These are phyloP conservation scores for Boletus rex-veris DNA, from an alignment of 768 basidiomycete species.

Conservation along the genomic window DNA sequence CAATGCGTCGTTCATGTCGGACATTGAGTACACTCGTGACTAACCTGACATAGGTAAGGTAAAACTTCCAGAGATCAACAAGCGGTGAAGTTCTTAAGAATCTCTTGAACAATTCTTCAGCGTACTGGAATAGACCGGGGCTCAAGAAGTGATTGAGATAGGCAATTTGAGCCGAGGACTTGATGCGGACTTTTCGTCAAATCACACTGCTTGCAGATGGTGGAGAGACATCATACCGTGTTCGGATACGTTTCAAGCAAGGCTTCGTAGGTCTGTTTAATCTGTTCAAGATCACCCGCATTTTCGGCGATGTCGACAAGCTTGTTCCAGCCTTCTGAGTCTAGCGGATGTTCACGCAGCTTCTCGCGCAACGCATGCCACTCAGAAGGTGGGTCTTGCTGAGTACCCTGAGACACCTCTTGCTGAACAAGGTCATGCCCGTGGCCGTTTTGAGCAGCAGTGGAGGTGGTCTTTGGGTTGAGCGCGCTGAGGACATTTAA, in stretches of 20 bases:
- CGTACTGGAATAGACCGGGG: conserved; percentile 64
- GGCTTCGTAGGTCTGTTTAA: conserved; percentile 78
- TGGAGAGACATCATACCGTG: conserved; percentile 60
- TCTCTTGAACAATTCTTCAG: conserved; percentile 84
- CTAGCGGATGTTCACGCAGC: conserved; percentile 63
- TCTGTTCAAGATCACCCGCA: conserved; percentile 72
- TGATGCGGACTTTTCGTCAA: conserved; percentile 24
- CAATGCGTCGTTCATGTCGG: conserved; percentile 4
- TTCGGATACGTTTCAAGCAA: conserved; percentile 87
- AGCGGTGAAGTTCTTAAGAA: conserved; percentile 83
- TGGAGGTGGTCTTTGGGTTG: conserved; percentile 26
- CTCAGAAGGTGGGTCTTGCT: conserved; percentile 50
- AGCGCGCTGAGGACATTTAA: conserved; percentile 35
- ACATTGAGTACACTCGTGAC: conserved; percentile 29
- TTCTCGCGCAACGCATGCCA: conserved; percentile 62
- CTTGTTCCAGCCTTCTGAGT: conserved; percentile 76
- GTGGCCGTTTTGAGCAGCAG: conserved; percentile 29
- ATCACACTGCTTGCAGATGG: conserved; percentile 24
- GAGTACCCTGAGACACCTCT: conserved; percentile 21
- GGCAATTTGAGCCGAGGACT: conserved; percentile 82
- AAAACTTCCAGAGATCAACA: conserved; percentile 90
- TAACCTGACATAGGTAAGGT: conserved; percentile 88
- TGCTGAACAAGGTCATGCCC: conserved; percentile 20
- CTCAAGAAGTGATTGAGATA: conserved; percentile 77
- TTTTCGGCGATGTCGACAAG: conserved; percentile 75